These are phyloP conservation scores for Poronia punctata DNA, from an alignment of 495 filamentous ascomycete genomes.

Conservation along the genomic window DNA sequence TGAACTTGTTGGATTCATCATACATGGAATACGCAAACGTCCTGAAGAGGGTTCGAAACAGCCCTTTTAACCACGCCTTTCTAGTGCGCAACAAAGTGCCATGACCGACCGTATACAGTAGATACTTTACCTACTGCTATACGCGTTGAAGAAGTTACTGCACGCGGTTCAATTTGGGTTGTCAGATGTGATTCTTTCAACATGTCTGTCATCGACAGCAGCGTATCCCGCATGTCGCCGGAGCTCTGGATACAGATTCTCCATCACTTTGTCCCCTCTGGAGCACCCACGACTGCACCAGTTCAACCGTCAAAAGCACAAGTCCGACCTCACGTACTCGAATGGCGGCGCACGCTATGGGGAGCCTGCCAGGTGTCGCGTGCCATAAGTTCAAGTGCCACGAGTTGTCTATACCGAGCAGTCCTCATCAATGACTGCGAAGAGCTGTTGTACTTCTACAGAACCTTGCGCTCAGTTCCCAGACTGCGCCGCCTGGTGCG, in stretches of 20 bases:
- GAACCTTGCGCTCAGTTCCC: conserved; percentile 1
- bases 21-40: too few species aligned
- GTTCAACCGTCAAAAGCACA: conserved; percentile 1
- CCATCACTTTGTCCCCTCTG: background rate
- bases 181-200: too few species aligned
- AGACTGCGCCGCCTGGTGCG: background rate
- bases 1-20: too few species aligned
- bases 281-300: conserved; percentile 1
- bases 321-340: conserved; percentile 2
- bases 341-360: conserved; percentile 1
- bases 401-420: background rate
- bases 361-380: background rate
- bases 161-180: too few species aligned
- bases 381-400: background rate
- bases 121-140: too few species aligned
- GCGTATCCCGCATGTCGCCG: background rate
- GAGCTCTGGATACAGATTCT: conserved; percentile 1
- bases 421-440: conserved; percentile 3
- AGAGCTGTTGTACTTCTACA: conserved; percentile 4
- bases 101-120: too few species aligned
- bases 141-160: too few species aligned
- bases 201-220: background rate
- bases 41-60: too few species aligned
- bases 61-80: too few species aligned
- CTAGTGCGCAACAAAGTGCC: too few species aligned